These are phyloP conservation scores for Penicillium oxalicum DNA, from an alignment of 2,329 filamentous ascomycete species.

Conservation along the genomic window DNA sequence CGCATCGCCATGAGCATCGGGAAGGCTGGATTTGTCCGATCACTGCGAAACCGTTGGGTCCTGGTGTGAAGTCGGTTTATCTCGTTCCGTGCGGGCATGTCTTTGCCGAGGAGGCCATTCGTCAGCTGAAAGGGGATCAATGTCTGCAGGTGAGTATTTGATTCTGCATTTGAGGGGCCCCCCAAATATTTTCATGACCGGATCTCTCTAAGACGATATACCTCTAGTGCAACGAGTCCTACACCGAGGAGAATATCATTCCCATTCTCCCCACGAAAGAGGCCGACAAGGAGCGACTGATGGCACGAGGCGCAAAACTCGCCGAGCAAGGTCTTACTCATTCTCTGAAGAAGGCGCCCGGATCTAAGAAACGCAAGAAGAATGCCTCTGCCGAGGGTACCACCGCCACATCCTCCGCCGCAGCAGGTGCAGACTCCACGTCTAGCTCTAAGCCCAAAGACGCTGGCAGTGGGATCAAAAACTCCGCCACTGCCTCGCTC, in stretches of 20 bases:
- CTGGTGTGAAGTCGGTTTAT: constrained; percentile 74
- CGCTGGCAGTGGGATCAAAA: constrained; percentile 65
- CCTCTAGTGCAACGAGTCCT: constrained; percentile 66
- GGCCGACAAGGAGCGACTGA: constrained; percentile 63
- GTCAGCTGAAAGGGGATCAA: constrained; percentile 63
- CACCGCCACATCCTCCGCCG: constrained; percentile 32
- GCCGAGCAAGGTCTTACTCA: constrained; percentile 70
- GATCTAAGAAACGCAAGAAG: constrained; percentile 70
- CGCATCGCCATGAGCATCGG: constrained; percentile 32
- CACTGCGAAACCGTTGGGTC: constrained; percentile 78
- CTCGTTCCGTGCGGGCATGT: constrained; percentile 92
- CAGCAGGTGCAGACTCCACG: constrained; percentile 17
- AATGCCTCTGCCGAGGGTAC: constrained; percentile 42
- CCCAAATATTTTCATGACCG: no score
- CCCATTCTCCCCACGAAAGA: constrained; percentile 68
- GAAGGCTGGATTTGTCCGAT: constrained; percentile 77
- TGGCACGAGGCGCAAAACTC: constrained; percentile 62
- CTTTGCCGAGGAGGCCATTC: constrained; percentile 80
- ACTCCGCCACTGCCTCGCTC: constrained; percentile 74
- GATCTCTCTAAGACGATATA: not conserved
- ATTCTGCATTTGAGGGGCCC: no score
- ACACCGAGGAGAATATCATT: constrained; percentile 70
- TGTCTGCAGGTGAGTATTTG: constrained; percentile 49
- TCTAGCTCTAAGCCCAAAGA: constrained; percentile 22
- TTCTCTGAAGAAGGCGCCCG: constrained; percentile 71